A percentile compares a stretch with the other conserved stretches of the same genome.
phyloP scores from a whole-genome alignment of 2,329 filamentous ascomycete species.

The Lasiodiplodia sp. region DNA sequence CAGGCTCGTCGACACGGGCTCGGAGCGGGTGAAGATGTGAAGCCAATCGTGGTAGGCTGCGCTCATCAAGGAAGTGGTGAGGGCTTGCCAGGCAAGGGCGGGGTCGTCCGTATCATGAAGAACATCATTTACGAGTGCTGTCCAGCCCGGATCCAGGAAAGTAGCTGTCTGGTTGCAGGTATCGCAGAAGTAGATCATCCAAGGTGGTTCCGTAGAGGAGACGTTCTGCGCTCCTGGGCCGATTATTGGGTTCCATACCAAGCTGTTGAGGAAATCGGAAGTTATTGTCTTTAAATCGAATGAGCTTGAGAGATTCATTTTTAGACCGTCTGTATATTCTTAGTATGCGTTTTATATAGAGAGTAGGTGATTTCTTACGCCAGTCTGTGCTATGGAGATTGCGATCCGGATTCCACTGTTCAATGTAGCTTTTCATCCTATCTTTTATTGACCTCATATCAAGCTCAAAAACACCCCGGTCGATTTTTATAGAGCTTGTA shows the following conservation, averaged over 20 bases:
- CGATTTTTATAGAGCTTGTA: background rate
- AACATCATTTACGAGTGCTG: background rate
- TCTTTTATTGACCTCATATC: background rate
- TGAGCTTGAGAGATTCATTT: background rate
- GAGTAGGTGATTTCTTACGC: background rate
- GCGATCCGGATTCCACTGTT: background rate
- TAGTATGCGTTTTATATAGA: background rate
- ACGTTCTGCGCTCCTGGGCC: no score
- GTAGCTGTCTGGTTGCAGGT: no score
- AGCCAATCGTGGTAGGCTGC: background rate
- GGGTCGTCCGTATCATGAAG: background rate
- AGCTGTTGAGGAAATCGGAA: background rate
- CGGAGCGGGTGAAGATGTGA: background rate
- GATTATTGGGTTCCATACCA: background rate
- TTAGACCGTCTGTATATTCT: accelerated
- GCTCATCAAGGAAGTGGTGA: background rate
- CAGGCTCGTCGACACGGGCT: background rate
- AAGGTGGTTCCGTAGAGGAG: no score
- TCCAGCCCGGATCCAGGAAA: background rate
- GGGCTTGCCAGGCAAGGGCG: background rate
- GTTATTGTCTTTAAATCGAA: background rate
- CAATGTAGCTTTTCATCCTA: background rate
- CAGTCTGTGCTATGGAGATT: background rate
- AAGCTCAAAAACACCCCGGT: background rate
- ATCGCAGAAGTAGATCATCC: no score